Conservation (phyloP, 208 protist species). For the Naegleria gruberi region DNA sequence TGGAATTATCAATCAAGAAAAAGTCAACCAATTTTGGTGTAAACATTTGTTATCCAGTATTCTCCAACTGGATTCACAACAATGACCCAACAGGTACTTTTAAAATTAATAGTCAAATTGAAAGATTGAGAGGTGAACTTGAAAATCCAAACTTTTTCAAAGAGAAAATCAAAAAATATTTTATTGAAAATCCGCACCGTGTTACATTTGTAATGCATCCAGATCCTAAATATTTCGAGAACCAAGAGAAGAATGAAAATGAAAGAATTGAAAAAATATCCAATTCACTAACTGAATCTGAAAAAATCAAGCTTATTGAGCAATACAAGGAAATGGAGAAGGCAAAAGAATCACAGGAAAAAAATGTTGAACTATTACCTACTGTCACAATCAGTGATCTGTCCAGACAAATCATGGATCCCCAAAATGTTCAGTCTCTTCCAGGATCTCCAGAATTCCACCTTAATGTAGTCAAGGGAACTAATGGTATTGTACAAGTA, state of each 20-base stretch:
- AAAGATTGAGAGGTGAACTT: background rate
- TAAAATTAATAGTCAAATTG: background rate
- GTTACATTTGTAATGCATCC: background rate
- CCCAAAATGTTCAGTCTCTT: background rate
- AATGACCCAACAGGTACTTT: background rate
- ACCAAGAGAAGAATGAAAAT: background rate
- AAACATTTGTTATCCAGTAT: background rate
- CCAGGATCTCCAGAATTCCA: background rate
- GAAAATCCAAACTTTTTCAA: background rate
- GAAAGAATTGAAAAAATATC: background rate
- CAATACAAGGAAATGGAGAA: background rate
- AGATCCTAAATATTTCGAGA: background rate
- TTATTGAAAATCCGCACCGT: background rate
- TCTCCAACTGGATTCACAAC: conserved; percentile 5
- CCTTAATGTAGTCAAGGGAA: background rate
- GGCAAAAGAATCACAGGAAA: background rate
- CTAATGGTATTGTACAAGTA: background rate
- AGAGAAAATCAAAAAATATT: background rate
- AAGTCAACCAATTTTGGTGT: conserved; percentile 14
- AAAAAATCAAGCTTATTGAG: background rate
- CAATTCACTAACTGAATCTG: background rate
- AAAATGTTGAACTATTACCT: background rate
- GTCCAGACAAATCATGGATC: background rate
- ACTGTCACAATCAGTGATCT: background rate
- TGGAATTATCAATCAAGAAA: conserved; percentile 5